Evolutionary conservation across 2,329 filamentous ascomycete genomes (phyloP), one percentile per base, ranked within the genome.

Genomic region (Endothia cerciana): DNA sequence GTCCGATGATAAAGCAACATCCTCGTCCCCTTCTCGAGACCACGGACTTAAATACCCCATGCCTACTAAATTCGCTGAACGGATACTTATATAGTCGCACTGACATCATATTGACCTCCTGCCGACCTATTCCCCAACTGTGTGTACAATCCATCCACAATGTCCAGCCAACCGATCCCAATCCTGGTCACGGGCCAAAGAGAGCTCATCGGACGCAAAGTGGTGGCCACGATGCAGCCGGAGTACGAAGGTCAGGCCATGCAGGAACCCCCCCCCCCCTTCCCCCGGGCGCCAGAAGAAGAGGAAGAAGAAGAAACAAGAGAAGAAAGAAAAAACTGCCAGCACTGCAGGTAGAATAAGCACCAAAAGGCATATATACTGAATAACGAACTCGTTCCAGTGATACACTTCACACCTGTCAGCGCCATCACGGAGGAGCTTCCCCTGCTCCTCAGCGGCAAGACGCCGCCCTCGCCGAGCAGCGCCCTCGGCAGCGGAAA

Each of bases 381-480:
- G 22, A 51, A 28, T 3, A 1, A 22, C 8, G 17, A 17, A 6
- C 4, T 7, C 10, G 4, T 47, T 28, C 7, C 4, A 69, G 68
- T 73, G 6, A 64, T 65, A 22, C 72, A 73, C 49, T 72, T 73
- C 55, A 65, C 70, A 57, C 64, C 72, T 13, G 57, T 62, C 17
- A 60, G 63, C 3, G 63, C 67, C 10, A 66, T 68, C 49, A 55
- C 43, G 5, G 57, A 65, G 10, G 72, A 74, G 62, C 65, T 74
- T 1, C 72, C 73, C 0, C 33, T 66, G 30, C 62, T 74, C 4
- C 66, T 74, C 3, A 64, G 51, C 11, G 70, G 69, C 13, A 59
- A 68, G 25, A 13, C 25, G 3, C 69, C 70, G 2, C 28, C 47
- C 2, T 49, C 62, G 15, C 62, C 65, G 1, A 65, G 65, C 63